Evolutionary conservation across 164 flowering plant genomes (phyloP).

Genomic region (Buxus sempervirens): DNA sequence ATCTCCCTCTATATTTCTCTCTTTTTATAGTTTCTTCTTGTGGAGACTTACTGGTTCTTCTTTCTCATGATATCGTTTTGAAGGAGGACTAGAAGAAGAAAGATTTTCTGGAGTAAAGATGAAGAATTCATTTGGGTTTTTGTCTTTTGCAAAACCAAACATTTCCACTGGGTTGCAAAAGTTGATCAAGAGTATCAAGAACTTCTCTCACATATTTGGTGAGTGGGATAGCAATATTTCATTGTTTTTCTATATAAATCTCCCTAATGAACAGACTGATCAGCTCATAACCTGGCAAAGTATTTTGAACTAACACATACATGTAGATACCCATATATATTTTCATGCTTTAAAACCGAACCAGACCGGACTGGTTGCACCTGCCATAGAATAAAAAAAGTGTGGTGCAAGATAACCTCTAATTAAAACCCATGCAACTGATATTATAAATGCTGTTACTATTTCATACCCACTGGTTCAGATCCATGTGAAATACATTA

Average conservation of each 20-base stretch:
- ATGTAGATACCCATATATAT: no score
- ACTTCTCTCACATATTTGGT: constrained; percentile 76
- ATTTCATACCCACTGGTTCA: no score
- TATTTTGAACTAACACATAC: no score
- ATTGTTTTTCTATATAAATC: not conserved
- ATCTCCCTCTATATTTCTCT: constrained; percentile 11
- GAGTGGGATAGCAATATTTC: constrained; percentile 9
- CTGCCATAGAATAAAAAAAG: no score
- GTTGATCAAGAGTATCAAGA: constrained; percentile 66
- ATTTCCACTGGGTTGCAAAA: constrained; percentile 51
- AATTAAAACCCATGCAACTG: no score
- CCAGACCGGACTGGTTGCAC: no score
- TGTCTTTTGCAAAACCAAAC: constrained; percentile 47
- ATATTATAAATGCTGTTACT: no score
- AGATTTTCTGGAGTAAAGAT: constrained; percentile 36
- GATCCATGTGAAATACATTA: no score
- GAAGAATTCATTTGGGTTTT: constrained; percentile 43
- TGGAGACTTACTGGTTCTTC: not conserved
- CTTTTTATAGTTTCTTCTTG: not conserved
- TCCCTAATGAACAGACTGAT: no score
- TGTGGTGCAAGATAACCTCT: no score
- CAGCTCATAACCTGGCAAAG: no score
- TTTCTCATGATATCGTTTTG: constrained; percentile 4
- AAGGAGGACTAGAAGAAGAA: constrained; percentile 40
- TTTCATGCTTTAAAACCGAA: no score